Conservation (phyloP, 305 asterid genomes). For the Solanum chacoense region DNA sequence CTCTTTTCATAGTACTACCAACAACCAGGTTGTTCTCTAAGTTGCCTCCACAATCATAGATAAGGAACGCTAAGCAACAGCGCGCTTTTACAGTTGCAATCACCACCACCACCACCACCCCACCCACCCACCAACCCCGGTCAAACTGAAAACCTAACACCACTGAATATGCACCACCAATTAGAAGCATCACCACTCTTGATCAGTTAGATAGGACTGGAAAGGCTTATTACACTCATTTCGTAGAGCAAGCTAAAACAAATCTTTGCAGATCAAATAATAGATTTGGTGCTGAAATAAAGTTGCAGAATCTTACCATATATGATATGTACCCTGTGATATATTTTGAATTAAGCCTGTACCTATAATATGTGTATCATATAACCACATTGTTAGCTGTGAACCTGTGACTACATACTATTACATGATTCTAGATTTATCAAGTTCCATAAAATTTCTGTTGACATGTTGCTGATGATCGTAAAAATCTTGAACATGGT, state of each 20-base stretch:
- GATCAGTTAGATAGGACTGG: background rate
- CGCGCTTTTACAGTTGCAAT: background rate
- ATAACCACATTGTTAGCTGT: background rate
- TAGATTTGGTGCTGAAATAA: background rate
- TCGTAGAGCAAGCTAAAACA: background rate
- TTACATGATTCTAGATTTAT: background rate
- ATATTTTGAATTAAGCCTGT: background rate
- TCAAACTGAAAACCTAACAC: background rate
- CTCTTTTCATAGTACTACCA: background rate
- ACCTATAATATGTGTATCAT: background rate
- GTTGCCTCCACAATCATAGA: background rate
- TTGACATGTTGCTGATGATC: background rate
- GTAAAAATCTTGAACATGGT: background rate
- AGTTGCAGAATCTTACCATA: background rate
- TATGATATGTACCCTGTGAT: background rate
- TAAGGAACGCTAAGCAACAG: background rate
- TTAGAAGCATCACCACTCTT: background rate
- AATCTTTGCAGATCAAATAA: background rate
- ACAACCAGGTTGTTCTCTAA: background rate
- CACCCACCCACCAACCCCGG: background rate
- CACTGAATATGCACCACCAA: background rate
- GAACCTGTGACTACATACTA: background rate
- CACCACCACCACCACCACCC: background rate
- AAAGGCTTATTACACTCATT: background rate
- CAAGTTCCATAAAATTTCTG: background rate